Base-by-base conservation (phyloP, 2,329 filamentous ascomycete species). In the Pyricularia grisea region DNA sequence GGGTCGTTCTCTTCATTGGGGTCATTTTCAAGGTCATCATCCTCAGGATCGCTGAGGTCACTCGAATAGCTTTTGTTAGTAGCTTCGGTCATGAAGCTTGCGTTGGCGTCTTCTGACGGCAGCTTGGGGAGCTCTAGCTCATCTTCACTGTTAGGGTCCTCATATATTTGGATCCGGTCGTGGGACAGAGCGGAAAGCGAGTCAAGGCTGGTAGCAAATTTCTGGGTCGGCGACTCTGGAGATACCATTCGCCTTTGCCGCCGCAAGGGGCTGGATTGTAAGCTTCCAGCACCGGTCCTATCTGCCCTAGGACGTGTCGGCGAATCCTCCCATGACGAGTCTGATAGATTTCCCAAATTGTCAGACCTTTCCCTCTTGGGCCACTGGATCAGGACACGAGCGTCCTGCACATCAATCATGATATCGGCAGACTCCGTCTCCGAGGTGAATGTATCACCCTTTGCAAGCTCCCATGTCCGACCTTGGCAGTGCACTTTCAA, bases 1-100 rank as follows among this genome's bases (percentile, higher is more conserved):
- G 94, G 94, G 73, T 98, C 95, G 72, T 97, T 97, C 79, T 98
- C 94, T 81, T 97, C 94, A 74, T 94, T 91, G 0, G 92, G 90
- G 72, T 97, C 88, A 67, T 92, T 90, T 23, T 93, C 88, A 66
- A 92, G 90, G 66, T 92, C 90, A 25, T 93, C 80, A 14, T 80
- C 82, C 12, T 78, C 77, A 30, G 79, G 79, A 33, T 86, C 84
- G 72, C 84, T 86, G 30, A 85, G 79, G 67, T 88, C 87, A 75
- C 85, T 88, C 9, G 83, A 84, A 76, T 86, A 87, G 74, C 82
- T 85, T 68, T 81, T 80, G 23, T 61, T 61, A n/a, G 81, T 81
- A 28, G 79, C 74, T 23, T 86, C 83, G 11, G 84, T 85, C 71
- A 80, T 77, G 72, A 86, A 84, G 77, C 83, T 87, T 20, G 78